A percentile compares a stretch with the other conserved stretches of the same genome.
phyloP scores from a whole-genome alignment of 2,329 filamentous ascomycete species.

The Paraconiothyrium sp. region DNA sequence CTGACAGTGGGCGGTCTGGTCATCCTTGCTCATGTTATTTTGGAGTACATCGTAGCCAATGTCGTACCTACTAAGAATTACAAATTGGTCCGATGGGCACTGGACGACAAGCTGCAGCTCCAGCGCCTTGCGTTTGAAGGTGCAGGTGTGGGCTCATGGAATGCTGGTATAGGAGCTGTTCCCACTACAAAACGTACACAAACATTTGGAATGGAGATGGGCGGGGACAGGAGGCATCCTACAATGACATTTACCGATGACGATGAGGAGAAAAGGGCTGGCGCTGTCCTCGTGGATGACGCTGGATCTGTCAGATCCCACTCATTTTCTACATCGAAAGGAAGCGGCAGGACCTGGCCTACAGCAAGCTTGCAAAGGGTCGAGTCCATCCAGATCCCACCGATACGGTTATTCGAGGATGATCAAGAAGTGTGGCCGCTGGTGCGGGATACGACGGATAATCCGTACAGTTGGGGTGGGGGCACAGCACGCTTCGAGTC shows the following conservation, averaged over 20 bases:
- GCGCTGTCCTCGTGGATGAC: not conserved
- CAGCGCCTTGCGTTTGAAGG: conserved; percentile 20
- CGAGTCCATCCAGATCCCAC: conserved; percentile 6
- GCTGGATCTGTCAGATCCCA: not conserved
- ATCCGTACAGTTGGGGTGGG: not conserved
- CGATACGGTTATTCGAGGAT: conserved; percentile 7
- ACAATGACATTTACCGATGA: not conserved
- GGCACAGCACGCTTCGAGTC: not conserved
- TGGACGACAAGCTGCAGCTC: conserved; percentile 22
- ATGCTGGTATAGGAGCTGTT: conserved; percentile 11
- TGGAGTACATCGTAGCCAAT: conserved; percentile 16
- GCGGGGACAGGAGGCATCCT: conserved; percentile 4
- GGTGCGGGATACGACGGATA: conserved; percentile 1
- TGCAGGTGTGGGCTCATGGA: conserved; percentile 15
- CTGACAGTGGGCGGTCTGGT: conserved; percentile 13
- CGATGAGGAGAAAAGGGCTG: conserved; percentile 4
- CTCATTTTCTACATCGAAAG: conserved; percentile 2
- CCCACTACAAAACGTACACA: conserved; percentile 7
- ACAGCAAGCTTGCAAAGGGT: not conserved
- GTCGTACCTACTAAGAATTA: conserved; percentile 12
- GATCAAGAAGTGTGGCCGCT: conserved; percentile 9
- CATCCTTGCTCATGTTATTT: conserved; percentile 14
- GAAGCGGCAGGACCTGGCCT: not conserved
- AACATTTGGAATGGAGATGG: conserved; percentile 11
- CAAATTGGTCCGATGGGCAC: conserved; percentile 17